A percentile compares a stretch with the other conserved stretches of the same genome.
Evolutionary conservation across 208 protist genomes (phyloP).

Genomic region (Trypanosoma congolense): DNA sequence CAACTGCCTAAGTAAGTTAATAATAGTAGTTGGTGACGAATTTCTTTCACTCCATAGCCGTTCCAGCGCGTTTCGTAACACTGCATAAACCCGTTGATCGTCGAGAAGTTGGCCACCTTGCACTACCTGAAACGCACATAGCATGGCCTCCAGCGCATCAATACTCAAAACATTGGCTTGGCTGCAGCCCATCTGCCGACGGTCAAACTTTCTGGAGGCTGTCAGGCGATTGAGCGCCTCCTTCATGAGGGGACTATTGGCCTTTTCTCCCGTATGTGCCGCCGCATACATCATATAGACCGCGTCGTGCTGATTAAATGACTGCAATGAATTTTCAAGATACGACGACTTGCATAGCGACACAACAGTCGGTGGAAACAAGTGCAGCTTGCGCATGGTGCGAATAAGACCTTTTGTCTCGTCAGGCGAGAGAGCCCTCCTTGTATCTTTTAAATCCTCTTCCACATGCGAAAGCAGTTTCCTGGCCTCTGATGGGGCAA

Average conservation of each 20-base stretch:
- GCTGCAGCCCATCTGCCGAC: conserved; percentile 4
- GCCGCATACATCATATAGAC: conserved; percentile 18
- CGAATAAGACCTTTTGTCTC: conserved; percentile 16
- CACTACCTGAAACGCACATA: conserved; percentile 11
- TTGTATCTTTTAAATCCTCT: conserved; percentile 6
- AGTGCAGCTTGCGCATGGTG: conserved; percentile 10
- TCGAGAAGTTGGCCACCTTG: conserved; percentile 8
- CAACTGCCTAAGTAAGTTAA: conserved; percentile 11
- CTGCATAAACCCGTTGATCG: conserved; percentile 15
- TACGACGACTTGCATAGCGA: conserved; percentile 17
- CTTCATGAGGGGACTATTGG: conserved; percentile 12
- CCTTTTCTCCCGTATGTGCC: conserved; percentile 13
- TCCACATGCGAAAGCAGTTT: conserved; percentile 7
- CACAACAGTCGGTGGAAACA: conserved; percentile 18
- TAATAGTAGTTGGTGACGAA: conserved; percentile 4
- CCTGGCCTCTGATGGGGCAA: conserved; percentile 13
- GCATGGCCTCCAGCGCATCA: conserved; percentile 9
- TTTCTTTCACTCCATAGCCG: conserved; percentile 3
- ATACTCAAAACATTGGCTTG: conserved; percentile 4
- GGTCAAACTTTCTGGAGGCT: conserved; percentile 19
- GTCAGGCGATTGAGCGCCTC: conserved; percentile 18
- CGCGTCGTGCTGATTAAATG: conserved; percentile 18
- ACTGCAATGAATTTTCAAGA: conserved; percentile 2
- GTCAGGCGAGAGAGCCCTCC: conserved; percentile 2
- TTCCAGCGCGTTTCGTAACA: conserved; percentile 19